These are phyloP conservation scores for Colletotrichum sp. DNA, from an alignment of 2,329 filamentous ascomycete genomes.

Conservation along the genomic window DNA sequence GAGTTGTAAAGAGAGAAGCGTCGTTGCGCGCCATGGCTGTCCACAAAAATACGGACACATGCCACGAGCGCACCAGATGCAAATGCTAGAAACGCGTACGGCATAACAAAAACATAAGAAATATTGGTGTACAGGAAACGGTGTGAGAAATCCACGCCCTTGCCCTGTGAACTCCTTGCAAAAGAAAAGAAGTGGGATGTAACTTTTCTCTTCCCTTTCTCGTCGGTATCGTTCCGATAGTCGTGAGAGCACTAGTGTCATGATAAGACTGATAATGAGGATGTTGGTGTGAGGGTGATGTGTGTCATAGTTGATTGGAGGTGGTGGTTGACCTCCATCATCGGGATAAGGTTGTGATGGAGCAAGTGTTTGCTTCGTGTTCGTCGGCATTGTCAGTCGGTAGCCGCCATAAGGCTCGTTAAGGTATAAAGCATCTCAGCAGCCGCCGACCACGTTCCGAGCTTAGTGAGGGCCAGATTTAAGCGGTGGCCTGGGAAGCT, in stretches of 20 bases:
- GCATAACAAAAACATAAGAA: constrained; percentile 4
- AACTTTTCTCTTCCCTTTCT: constrained; percentile 5
- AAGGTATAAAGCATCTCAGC: too few relatives aligned
- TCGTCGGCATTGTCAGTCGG: neutral
- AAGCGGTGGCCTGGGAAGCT: constrained; percentile 49
- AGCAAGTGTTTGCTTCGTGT: neutral
- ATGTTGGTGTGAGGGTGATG: neutral
- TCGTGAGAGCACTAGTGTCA: neutral
- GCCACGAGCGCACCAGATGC: neutral
- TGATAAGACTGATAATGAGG: neutral
- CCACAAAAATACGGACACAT: neutral
- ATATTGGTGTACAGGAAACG: constrained; percentile 14
- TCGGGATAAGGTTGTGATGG: neutral
- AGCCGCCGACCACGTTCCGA: neutral
- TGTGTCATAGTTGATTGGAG: neutral
- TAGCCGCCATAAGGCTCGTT: neutral
- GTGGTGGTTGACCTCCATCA: neutral
- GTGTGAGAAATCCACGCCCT: constrained; percentile 15
- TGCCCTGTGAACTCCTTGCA: constrained; percentile 16
- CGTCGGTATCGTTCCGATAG: neutral
- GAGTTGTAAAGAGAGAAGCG: neutral
- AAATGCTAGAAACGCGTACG: constrained; percentile 16
- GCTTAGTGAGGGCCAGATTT: neutral
- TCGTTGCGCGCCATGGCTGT: neutral
- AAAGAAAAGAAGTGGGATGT: neutral